Conservation (phyloP, 805 yeast genomes). For the Saccharomyces jurei region DNA sequence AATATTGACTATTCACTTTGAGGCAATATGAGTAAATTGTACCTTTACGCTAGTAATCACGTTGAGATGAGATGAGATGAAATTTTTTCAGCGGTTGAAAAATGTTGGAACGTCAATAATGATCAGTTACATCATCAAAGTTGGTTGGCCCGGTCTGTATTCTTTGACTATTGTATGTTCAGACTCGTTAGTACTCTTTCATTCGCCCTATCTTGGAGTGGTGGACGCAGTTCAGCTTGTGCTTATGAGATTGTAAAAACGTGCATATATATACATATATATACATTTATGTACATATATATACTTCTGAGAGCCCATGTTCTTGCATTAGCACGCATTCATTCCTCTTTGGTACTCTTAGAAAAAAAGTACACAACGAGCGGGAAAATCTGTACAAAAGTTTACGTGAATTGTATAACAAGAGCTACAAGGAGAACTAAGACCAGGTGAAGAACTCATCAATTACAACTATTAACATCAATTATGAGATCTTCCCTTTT, state of each 20-base stretch:
- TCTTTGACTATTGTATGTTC: not conserved
- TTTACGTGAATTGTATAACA: not conserved
- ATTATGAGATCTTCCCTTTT: not conserved
- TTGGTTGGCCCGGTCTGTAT: not conserved
- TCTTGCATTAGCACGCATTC: not conserved
- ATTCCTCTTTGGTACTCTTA: not conserved
- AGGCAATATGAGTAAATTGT: too few species aligned
- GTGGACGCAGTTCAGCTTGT: not conserved
- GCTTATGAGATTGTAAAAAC: not conserved
- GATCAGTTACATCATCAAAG: not conserved
- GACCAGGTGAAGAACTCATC: not conserved
- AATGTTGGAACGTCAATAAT: conserved; percentile 7
- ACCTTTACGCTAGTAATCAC: not conserved
- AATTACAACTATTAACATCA: not conserved
- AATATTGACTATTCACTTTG: not conserved
- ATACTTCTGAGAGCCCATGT: not conserved
- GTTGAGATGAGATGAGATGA: conserved; percentile 20
- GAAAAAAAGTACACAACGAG: not conserved
- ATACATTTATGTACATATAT: too few species aligned
- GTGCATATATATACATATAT: not conserved
- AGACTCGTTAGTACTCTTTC: not conserved
- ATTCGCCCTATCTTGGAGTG: not conserved
- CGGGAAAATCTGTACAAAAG: not conserved
- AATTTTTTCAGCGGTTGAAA: conserved; percentile 5
- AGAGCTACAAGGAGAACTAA: not conserved